Conservation (phyloP, 495 filamentous ascomycete genomes). For the Neurospora tetraspora region DNA sequence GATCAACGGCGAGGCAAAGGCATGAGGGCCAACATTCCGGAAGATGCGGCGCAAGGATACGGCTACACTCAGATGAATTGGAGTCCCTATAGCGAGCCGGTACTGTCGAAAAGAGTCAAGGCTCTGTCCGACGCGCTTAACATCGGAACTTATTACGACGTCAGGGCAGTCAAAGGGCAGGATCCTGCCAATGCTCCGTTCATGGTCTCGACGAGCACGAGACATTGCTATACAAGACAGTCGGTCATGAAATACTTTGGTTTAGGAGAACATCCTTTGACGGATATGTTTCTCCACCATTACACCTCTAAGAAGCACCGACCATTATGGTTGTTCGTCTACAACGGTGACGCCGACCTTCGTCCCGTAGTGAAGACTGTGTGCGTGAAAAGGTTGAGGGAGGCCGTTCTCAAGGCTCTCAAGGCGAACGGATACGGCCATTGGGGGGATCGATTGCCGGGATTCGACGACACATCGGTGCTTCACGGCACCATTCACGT, state of each 20-base stretch:
- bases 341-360: constrained; percentile 13
- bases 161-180: background rate
- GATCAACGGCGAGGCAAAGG: background rate
- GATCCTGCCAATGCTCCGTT: background rate
- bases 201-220: background rate
- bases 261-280: constrained; percentile 22
- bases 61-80: background rate
- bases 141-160: background rate
- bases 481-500: constrained; percentile 23
- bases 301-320: constrained; percentile 21
- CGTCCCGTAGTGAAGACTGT: constrained; percentile 45
- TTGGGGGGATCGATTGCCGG: constrained; percentile 31
- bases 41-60: background rate
- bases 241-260: constrained; percentile 19
- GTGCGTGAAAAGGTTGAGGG: constrained; percentile 37
- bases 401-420: constrained; percentile 47
- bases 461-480: background rate
- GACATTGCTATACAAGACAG: background rate
- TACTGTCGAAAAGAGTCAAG: background rate
- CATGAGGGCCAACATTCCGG: background rate
- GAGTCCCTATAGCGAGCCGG: background rate
- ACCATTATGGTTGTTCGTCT: constrained; percentile 43
- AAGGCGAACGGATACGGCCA: constrained; percentile 43
- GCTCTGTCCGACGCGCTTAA: background rate
- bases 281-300: constrained; percentile 15